phyloP scores from a whole-genome alignment of 2,329 filamentous ascomycete species.

The Colletotrichum sp. region DNA sequence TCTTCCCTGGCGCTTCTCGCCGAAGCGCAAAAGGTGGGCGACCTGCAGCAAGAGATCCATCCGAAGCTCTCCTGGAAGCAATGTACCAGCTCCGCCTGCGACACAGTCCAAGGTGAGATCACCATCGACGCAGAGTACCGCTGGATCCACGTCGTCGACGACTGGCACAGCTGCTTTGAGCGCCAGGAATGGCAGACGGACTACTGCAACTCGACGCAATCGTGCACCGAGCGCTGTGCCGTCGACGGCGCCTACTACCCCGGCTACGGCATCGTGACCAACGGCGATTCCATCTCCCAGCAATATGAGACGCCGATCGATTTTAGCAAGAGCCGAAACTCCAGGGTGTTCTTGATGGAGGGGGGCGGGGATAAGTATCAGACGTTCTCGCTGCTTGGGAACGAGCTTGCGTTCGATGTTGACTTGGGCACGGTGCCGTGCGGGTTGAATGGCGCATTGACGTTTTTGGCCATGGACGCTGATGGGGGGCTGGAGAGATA shows the following conservation, averaged over 20 bases:
- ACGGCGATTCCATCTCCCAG: slow-evolving; percentile 50
- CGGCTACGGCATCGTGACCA: slow-evolving; percentile 51
- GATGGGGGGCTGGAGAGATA: slow-evolving; percentile 53
- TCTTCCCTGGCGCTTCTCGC: background rate
- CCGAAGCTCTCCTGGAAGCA: slow-evolving; percentile 9
- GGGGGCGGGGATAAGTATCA: slow-evolving; percentile 57
- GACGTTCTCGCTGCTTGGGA: slow-evolving; percentile 63
- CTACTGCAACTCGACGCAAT: slow-evolving; percentile 41
- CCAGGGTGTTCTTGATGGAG: slow-evolving; percentile 65
- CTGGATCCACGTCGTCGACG: slow-evolving; percentile 25
- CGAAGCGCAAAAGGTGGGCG: background rate
- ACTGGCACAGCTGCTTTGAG: slow-evolving; percentile 53
- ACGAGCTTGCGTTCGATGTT: slow-evolving; percentile 71
- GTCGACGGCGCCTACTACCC: slow-evolving; percentile 52
- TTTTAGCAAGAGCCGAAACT: slow-evolving; percentile 43
- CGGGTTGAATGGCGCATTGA: slow-evolving; percentile 70
- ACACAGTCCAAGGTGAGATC: background rate
- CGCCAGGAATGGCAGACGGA: slow-evolving; percentile 42
- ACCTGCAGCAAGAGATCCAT: background rate
- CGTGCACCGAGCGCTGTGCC: slow-evolving; percentile 48
- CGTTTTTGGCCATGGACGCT: slow-evolving; percentile 61
- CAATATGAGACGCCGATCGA: slow-evolving; percentile 55
- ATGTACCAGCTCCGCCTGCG: background rate
- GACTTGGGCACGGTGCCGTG: slow-evolving; percentile 68
- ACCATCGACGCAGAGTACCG: slow-evolving; percentile 13